Evolutionary conservation across 2,329 filamentous ascomycete genomes (phyloP).

Genomic region (Verticillium klebahnii): DNA sequence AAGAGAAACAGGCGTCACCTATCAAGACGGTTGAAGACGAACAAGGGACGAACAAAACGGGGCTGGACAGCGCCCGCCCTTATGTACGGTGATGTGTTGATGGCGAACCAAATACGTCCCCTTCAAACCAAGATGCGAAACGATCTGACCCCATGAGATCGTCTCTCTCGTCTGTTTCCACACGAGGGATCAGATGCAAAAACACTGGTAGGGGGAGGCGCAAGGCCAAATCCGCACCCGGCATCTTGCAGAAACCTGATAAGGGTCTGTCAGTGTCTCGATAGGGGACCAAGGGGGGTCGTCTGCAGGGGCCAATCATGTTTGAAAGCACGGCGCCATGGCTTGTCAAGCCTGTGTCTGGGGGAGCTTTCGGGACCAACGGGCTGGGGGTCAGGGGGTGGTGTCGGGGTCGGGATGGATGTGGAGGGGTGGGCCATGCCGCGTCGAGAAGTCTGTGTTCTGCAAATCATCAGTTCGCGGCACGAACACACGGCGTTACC

Average conservation of each 20-base stretch:
- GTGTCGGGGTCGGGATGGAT: background rate
- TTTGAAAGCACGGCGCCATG: background rate
- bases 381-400: background rate
- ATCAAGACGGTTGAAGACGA: background rate
- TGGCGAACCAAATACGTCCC: slow-evolving; percentile 8
- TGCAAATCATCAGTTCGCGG: background rate
- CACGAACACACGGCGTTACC: background rate
- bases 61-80: slow-evolving; percentile 4
- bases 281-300: background rate
- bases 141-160: slow-evolving; percentile 2
- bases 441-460: background rate
- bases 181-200: slow-evolving; percentile 1
- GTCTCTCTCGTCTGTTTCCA: slow-evolving; percentile 1
- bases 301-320: slow-evolving; percentile 1
- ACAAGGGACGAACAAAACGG: slow-evolving; percentile 1
- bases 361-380: background rate
- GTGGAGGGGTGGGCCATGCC: background rate
- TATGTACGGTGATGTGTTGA: slow-evolving; percentile 9
- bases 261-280: slow-evolving; percentile 4
- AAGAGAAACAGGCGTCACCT: background rate
- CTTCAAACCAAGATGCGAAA: slow-evolving; percentile 13
- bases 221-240: slow-evolving; percentile 8
- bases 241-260: slow-evolving; percentile 11
- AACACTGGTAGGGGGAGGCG: background rate
- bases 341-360: slow-evolving; percentile 2